phyloP scores from a whole-genome alignment of 2,329 filamentous ascomycete species.

The Pseudonectria buxi region DNA sequence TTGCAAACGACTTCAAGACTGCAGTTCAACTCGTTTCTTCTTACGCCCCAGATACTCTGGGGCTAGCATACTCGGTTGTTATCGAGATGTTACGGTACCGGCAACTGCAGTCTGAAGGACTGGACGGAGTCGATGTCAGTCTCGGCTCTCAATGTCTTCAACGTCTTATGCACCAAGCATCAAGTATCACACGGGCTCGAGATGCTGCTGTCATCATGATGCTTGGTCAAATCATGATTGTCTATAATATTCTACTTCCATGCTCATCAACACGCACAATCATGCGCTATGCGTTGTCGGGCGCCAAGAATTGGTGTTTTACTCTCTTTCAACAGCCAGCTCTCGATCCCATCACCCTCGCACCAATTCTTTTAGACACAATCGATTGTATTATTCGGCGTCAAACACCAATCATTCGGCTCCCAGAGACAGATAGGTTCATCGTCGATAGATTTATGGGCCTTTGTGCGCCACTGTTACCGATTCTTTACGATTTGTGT shows the following conservation, averaged over 20 bases:
- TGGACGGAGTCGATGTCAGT: not conserved
- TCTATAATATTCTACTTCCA: conserved; percentile 6
- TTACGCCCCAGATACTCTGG: conserved; percentile 1
- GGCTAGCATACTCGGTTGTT: conserved; percentile 2
- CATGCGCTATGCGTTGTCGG: conserved; percentile 1
- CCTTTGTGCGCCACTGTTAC: conserved; percentile 5
- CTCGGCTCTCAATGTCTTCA: conserved; percentile 2
- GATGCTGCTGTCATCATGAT: conserved; percentile 3
- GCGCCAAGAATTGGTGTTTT: conserved; percentile 5
- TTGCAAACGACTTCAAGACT: conserved; percentile 2
- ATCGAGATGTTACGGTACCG: conserved; percentile 3
- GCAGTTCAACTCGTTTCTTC: conserved; percentile 1
- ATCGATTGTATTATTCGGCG: conserved; percentile 9
- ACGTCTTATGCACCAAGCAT: not conserved
- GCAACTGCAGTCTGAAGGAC: not conserved
- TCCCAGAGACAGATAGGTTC: not conserved
- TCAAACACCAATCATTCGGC: conserved; percentile 5
- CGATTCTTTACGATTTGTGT: conserved; percentile 8
- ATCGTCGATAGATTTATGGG: conserved; percentile 9
- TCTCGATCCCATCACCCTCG: conserved; percentile 7
- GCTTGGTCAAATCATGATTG: conserved; percentile 5
- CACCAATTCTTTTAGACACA: conserved; percentile 8
- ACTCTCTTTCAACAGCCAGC: conserved; percentile 2
- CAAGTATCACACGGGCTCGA: not conserved
- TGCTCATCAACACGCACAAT: conserved; percentile 2